Base-by-base conservation (phyloP, 768 basidiomycete genomes). In the Trametes gibbosa region DNA sequence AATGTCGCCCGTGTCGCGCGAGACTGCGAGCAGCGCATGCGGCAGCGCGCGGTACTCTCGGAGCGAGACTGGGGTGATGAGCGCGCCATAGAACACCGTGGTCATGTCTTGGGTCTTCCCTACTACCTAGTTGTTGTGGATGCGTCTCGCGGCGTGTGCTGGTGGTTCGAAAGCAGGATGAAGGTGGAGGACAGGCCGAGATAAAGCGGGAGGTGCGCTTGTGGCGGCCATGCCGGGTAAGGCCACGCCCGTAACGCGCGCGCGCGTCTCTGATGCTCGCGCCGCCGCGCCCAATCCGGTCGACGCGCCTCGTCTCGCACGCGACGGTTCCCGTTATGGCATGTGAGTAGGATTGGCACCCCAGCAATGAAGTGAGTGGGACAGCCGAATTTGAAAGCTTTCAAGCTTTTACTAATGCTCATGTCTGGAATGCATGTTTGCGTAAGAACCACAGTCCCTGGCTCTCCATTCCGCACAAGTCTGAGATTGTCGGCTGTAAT, bases 11-110 rank as follows among this genome's bases (percentile, higher is more conserved):
- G 75, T 65, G 2, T 65, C 13, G 21, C 66, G 58, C 19, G 63
- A 73, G 25, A 93, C 81, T 14, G 75, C 78, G 24, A 93, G 66
- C 19, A 90, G 72, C 64, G 83, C 81, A 25, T 70, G 73, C 2
- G 85, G 81, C 42, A 82, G 73, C 16, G 81, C 74, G 51, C 71
- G 69, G 66, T 79, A 84, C 34, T 68, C 45, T 0, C 74, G 75
- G 23, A 80, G 69, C 19, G 74, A 76, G 10, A 68, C 63, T 0
- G 86, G 85, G 63, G 79, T 85, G 68, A 89, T 71, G 61, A 86
- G 74, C 23, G 82, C 76, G 19, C 86, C 86, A 55, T 82, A 81
- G 73, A 80, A 84, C 37, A 83, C 65, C 27, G 74, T 79, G 17
- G 70, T 52, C 73, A 74, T 74, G 56, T 14, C 35, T 24, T 34